Base-by-base conservation (phyloP, 306 rosid species). In the Coriaria nepalensis region DNA sequence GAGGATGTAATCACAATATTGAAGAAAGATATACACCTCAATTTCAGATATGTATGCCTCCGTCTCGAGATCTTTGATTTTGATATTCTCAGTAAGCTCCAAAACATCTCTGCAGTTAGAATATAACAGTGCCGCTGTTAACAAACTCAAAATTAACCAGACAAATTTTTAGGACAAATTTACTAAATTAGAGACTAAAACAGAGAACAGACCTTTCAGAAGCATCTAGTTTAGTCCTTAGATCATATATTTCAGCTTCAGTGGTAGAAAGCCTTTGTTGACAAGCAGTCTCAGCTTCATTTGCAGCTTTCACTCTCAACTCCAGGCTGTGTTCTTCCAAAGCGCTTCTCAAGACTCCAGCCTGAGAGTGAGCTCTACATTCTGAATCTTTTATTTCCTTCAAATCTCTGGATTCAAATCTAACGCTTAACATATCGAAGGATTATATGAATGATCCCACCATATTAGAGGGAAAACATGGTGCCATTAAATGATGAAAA, bases 211-310 rank as follows among this genome's bases (percentile, higher is more conserved):
- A 88, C 98, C 94, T 85, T 61, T 90, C 94, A 9, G 81, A 73
- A 49, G 73, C 72, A 69, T 85, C 92, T 52, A 81, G 79, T 67
- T 74, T 61, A 54, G 65, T 66, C 66, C 85, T 77, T 63, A 82
- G 66, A 9, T 81, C 95, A 47, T 74, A 71, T 67, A 81, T 74
- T 68, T 90, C 95, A 55, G 78, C 78, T 71, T 90, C 87, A 4
- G 97, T 81, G 3, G 81, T 76, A 56, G 72, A 61, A 55, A 90
- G 97, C 79, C 95, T 70, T 70, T 79, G 82, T 56, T 81, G 81
- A 75, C 84, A 84, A 47, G 95, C 97, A 70, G 86, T 82, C 74
- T 81, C 97, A 61, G 94, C 87, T 79, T 90, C 97, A 58, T 77
- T 69, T 47, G 97, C 97, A 66, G 97, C 97, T 81, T 70, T 79